A percentile compares a stretch with the other conserved stretches of the same genome.
phyloP scores from a whole-genome alignment of 2,329 filamentous ascomycete species.

The Alternaria triticimaculans region DNA sequence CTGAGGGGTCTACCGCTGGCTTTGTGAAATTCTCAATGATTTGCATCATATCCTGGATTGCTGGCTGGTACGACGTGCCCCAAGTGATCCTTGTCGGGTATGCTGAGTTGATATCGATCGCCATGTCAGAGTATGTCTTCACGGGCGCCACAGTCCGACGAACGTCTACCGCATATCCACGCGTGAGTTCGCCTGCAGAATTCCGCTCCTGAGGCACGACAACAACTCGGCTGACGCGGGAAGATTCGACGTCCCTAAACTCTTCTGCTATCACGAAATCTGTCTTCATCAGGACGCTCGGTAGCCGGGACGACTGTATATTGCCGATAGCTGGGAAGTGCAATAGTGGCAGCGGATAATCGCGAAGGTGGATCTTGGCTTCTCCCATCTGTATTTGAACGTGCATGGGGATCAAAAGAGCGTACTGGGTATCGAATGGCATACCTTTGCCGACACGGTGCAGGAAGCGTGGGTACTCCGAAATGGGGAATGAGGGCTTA shows the following conservation, averaged over 20 bases:
- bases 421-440: constrained; percentile 88
- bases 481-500: constrained; percentile 88
- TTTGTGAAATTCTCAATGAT: constrained; percentile 98
- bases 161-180: constrained; percentile 83
- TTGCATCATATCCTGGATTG: constrained; percentile 99
- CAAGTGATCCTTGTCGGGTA: constrained; percentile 93
- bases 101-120: constrained; percentile 89
- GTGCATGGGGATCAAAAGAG: constrained; percentile 87
- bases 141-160: constrained; percentile 91
- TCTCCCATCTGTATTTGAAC: constrained; percentile 91
- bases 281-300: constrained; percentile 82
- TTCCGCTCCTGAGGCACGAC: constrained; percentile 75
- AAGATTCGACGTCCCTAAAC: constrained; percentile 80
- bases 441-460: constrained; percentile 95
- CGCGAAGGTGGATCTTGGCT: constrained; percentile 81
- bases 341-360: constrained; percentile 90
- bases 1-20: constrained; percentile 89
- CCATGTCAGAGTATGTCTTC: constrained; percentile 94
- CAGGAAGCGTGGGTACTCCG: constrained; percentile 82
- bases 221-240: constrained; percentile 79
- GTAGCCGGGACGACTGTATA: constrained; percentile 78
- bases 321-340: constrained; percentile 85
- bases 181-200: constrained; percentile 62
- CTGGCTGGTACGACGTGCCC: constrained; percentile 97
- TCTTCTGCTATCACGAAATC: constrained; percentile 98